phyloP scores from a whole-genome alignment of 106 monocot species.

The Dendrobium officinale region DNA sequence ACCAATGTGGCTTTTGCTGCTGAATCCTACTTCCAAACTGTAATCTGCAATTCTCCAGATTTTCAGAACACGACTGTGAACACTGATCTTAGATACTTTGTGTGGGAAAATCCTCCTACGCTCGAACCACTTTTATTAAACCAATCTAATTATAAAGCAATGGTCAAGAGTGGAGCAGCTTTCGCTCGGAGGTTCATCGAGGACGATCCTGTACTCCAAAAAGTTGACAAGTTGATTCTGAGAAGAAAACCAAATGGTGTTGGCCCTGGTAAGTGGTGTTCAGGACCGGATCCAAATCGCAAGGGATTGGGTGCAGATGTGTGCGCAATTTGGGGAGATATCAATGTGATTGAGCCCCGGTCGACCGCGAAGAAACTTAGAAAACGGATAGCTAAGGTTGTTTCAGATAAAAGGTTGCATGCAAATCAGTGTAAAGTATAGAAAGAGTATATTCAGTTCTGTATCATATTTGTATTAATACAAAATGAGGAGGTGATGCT shows the following conservation, averaged over 20 bases:
- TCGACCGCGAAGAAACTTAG: slow-evolving; percentile 36
- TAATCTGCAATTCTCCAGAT: slow-evolving; percentile 65
- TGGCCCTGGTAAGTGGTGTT: slow-evolving; percentile 47
- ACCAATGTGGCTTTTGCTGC: slow-evolving; percentile 58
- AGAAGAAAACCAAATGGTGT: slow-evolving; percentile 26
- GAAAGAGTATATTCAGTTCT: neutral
- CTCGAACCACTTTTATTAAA: slow-evolving; percentile 57
- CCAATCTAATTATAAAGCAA: slow-evolving; percentile 38
- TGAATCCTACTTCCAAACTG: slow-evolving; percentile 89
- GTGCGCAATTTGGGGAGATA: slow-evolving; percentile 40
- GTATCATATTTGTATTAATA: neutral
- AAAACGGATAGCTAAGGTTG: slow-evolving; percentile 24
- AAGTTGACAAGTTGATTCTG: slow-evolving; percentile 46
- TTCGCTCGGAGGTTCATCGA: slow-evolving; percentile 59
- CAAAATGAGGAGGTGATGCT: neutral
- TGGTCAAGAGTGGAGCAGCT: slow-evolving; percentile 59
- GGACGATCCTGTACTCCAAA: slow-evolving; percentile 42
- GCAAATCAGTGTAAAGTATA: slow-evolving; percentile 34
- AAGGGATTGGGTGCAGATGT: slow-evolving; percentile 13
- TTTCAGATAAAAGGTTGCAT: slow-evolving; percentile 31
- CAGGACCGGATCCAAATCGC: neutral
- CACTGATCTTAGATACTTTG: slow-evolving; percentile 59
- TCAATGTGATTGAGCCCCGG: slow-evolving; percentile 35
- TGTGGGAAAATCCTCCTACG: slow-evolving; percentile 67
- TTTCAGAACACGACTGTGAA: slow-evolving; percentile 81